These are phyloP conservation scores for Dendrothele bispora DNA, from an alignment of 768 basidiomycete genomes.

Conservation along the genomic window DNA sequence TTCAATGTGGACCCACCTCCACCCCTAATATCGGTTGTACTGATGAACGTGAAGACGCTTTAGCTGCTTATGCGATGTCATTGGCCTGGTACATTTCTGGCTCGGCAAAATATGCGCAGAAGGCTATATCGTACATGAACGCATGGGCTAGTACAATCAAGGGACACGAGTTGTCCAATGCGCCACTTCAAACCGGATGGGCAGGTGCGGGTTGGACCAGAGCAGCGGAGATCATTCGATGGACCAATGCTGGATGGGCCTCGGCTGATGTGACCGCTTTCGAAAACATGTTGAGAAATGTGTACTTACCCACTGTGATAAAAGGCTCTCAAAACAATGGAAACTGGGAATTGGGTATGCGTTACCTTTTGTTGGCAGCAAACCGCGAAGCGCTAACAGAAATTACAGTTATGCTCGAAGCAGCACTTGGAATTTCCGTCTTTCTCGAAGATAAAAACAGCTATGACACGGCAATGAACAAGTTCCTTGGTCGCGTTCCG, in stretches of 20 bases:
- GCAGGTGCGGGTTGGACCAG: conserved; percentile 6
- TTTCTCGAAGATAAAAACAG: conserved; percentile 8
- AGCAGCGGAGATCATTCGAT: conserved; percentile 7
- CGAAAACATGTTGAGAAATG: conserved; percentile 7
- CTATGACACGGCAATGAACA: conserved; percentile 11
- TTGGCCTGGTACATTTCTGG: conserved; percentile 6
- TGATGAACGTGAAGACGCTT: conserved; percentile 7
- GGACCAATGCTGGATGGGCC: conserved; percentile 6
- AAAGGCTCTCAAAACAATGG: conserved; percentile 7
- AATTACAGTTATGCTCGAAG: conserved; percentile 6
- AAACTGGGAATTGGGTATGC: conserved; percentile 8
- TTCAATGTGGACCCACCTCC: conserved; percentile 7
- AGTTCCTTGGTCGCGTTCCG: conserved; percentile 7
- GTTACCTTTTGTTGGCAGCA: too few species aligned
- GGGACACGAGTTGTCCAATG: conserved; percentile 4
- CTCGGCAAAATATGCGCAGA: conserved; percentile 2
- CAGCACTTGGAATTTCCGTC: conserved; percentile 5
- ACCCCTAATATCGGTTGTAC: conserved; percentile 6
- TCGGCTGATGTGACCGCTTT: conserved; percentile 4
- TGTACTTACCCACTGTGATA: conserved; percentile 7
- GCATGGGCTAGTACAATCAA: conserved; percentile 10
- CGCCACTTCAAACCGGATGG: conserved; percentile 10
- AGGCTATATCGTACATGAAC: conserved; percentile 9
- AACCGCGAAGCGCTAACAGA: neutral
- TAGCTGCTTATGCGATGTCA: conserved; percentile 7